Percentiles rank a stretch among this genome's conserved stretches.
Conservation (phyloP, 495 filamentous ascomycete genomes). For the Saxophila tyrrhenica region DNA sequence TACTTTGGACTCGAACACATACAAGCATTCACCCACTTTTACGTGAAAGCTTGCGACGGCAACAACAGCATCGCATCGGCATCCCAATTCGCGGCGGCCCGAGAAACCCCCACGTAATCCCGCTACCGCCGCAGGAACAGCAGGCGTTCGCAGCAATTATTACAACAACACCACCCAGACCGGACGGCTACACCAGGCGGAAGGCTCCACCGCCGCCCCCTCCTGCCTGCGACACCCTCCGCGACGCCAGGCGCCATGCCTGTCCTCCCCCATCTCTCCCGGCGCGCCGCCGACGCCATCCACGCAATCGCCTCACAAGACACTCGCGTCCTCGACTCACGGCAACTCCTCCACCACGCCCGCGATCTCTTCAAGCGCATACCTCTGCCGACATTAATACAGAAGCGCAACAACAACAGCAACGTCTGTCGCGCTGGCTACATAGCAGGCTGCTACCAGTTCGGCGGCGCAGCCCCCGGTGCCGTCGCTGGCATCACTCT, state of each 20-base stretch:
- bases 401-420: not conserved
- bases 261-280: constrained; percentile 6
- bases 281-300: not conserved
- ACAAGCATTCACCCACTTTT: not conserved
- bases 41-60: not conserved
- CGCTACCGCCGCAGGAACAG: too few relatives aligned
- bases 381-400: not conserved
- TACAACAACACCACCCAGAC: not conserved
- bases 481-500: constrained; percentile 75
- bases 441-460: constrained; percentile 61
- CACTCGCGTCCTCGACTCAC: constrained; percentile 13
- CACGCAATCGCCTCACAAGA: not conserved
- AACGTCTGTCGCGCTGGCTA: constrained; percentile 2
- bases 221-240: not conserved
- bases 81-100: too few relatives aligned
- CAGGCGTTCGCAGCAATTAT: not conserved
- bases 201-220: not conserved
- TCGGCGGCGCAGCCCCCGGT: constrained; percentile 52
- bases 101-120: too few relatives aligned
- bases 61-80: not conserved
- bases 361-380: not conserved
- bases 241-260: constrained; percentile 14
- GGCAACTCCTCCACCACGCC: constrained; percentile 7
- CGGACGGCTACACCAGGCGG: not conserved
- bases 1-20: not conserved